phyloP scores from a whole-genome alignment of 495 filamentous ascomycete species.

The Aspergillus mulundensis region DNA sequence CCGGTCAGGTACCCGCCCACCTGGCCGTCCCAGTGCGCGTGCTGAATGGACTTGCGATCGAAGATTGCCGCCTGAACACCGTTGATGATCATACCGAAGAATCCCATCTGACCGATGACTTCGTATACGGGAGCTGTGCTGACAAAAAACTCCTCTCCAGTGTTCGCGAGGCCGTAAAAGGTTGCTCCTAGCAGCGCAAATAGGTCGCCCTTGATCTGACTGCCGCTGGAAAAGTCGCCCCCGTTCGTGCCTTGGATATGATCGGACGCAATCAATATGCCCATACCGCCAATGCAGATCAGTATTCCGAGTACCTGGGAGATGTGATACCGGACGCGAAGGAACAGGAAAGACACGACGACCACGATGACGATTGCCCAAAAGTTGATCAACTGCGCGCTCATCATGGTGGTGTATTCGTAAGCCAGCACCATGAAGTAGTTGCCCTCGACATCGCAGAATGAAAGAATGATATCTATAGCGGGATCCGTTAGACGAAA shows the following conservation, averaged over 20 bases:
- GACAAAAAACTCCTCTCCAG: constrained; percentile 89
- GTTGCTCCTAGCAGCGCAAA: constrained; percentile 86
- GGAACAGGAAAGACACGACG: constrained; percentile 71
- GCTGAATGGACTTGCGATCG: constrained; percentile 67
- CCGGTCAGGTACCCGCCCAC: constrained; percentile 80
- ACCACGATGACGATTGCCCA: constrained; percentile 97
- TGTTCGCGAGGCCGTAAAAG: constrained; percentile 88
- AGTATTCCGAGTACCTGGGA: constrained; percentile 82
- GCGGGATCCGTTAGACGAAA: constrained; percentile 10
- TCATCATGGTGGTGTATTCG: constrained; percentile 84
- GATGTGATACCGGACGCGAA: constrained; percentile 82
- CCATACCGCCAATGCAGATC: constrained; percentile 89
- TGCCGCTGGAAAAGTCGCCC: constrained; percentile 49
- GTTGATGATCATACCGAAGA: constrained; percentile 89
- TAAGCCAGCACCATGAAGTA: constrained; percentile 97
- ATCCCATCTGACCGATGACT: constrained; percentile 83
- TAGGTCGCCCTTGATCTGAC: constrained; percentile 86
- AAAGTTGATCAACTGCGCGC: constrained; percentile 95
- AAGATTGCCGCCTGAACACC: constrained; percentile 87
- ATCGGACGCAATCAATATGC: constrained; percentile 81
- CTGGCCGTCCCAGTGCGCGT: constrained; percentile 59
- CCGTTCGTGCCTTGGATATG: constrained; percentile 69
- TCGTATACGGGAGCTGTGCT: constrained; percentile 84
- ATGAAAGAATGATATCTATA: constrained; percentile 75
- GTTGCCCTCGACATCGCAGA: constrained; percentile 94